A percentile compares a stretch with the other conserved stretches of the same genome.
Evolutionary conservation across 2,329 filamentous ascomycete species (phyloP).

Genomic region (Fusarium fujikuroi): DNA sequence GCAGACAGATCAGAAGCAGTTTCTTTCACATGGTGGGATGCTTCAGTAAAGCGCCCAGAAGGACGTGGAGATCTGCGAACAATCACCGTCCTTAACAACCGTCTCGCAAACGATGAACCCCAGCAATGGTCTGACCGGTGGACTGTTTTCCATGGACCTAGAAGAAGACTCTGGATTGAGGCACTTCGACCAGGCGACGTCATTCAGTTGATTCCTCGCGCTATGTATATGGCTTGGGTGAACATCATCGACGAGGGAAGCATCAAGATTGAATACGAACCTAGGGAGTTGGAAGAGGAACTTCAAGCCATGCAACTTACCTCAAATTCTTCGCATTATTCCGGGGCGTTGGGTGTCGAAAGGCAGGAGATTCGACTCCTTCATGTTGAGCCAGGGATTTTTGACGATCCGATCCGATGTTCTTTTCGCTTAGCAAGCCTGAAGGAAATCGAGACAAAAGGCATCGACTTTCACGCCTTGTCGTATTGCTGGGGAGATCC

Average conservation of each 20-base stretch:
- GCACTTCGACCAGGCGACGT: conserved; percentile 20
- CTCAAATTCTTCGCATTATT: conserved; percentile 8
- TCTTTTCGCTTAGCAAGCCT: conserved; percentile 11
- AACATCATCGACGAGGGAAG: conserved; percentile 25
- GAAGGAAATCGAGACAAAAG: not conserved
- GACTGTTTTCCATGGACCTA: conserved; percentile 3
- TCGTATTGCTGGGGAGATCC: conserved; percentile 35
- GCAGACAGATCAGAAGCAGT: conserved; percentile 15
- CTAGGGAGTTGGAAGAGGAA: accelerated
- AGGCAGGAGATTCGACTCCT: conserved; percentile 22
- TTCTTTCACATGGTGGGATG: conserved; percentile 34
- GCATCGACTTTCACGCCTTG: conserved; percentile 6
- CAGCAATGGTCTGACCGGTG: not conserved
- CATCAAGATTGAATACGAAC: conserved; percentile 30
- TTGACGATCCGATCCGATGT: conserved; percentile 15
- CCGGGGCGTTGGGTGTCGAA: not conserved
- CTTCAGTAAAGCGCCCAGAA: conserved; percentile 21
- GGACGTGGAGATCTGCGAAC: conserved; percentile 28
- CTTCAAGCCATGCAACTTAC: not conserved
- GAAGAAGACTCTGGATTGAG: conserved; percentile 21
- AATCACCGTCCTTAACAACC: conserved; percentile 17
- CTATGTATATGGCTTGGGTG: conserved; percentile 32
- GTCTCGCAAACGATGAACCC: conserved; percentile 6
- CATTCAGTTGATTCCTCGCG: conserved; percentile 28
- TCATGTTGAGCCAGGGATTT: conserved; percentile 5